phyloP scores from a whole-genome alignment of 345 rosid genomes.

The Lepidium aucheri region DNA sequence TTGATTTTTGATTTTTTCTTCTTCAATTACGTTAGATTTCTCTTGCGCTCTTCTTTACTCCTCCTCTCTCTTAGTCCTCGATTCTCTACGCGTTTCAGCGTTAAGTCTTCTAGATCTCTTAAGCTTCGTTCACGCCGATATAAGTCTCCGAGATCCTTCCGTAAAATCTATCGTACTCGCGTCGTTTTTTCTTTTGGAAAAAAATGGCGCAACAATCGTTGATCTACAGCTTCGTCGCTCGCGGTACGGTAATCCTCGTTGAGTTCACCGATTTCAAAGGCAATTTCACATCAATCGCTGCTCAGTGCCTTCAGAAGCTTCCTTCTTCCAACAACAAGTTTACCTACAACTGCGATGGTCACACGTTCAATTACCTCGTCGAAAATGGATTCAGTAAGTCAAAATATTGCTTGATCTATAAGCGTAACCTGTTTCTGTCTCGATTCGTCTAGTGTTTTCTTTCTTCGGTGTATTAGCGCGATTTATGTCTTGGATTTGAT shows the following conservation, averaged over 20 bases:
- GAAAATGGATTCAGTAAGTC: conserved; percentile 69
- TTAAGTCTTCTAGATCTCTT: conserved; percentile 22
- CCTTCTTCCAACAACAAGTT: conserved; percentile 62
- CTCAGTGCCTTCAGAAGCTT: conserved; percentile 69
- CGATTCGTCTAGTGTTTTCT: neutral
- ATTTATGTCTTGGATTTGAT: neutral
- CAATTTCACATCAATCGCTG: conserved; percentile 62
- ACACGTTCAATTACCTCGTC: conserved; percentile 77
- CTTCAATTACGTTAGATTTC: neutral
- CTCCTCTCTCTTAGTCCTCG: conserved; percentile 1
- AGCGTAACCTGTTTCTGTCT: neutral
- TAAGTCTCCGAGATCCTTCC: conserved; percentile 10
- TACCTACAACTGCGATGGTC: conserved; percentile 76
- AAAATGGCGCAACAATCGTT: conserved; percentile 64
- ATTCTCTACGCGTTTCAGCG: conserved; percentile 28
- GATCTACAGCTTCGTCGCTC: conserved; percentile 73
- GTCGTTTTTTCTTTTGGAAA: neutral
- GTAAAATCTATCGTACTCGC: neutral
- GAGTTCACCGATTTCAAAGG: conserved; percentile 76
- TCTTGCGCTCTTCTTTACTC: neutral
- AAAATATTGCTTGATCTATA: neutral
- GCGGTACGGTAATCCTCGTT: conserved; percentile 58
- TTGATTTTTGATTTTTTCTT: neutral
- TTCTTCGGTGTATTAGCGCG: neutral
- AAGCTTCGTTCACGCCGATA: neutral